Evolutionary conservation across 352 stramenopile genomes (phyloP), one percentile per base, ranked within the genome.

Genomic region (Porosira glacialis): DNA sequence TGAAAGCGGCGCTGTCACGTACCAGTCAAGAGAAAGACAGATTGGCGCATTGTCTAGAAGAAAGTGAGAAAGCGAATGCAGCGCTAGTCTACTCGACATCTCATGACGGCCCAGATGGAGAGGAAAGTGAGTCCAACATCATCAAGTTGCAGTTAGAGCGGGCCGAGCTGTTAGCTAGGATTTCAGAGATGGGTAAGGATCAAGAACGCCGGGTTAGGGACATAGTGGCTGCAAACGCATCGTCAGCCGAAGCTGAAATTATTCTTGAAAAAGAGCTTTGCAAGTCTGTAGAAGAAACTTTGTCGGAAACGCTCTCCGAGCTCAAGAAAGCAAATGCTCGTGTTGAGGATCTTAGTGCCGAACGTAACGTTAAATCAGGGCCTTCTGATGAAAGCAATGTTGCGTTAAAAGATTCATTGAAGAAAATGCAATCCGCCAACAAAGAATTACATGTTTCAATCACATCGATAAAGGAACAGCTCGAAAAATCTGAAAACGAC

Each of bases 201-300:
- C 53, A 59, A n/a, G 81, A 89, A 67, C 70, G 80, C 26, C 69
- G 81, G 24, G 65, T 89, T 8, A 73, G 72, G 51, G 81, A 88
- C 52, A 58, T 74, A 27, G 51, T 87, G 26, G 75, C 76, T 33
- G 80, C 81, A 35, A 65, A 81, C 52, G 64, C 60, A 10, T 83
- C 84, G 3, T 75, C 70, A 19, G 59, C 68, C 17, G 84, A 90
- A 76, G 65, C 78, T 11, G 84, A 90, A 27, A 56, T 86, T 3
- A 87, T 89, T 64, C 31, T 89, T 10, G 81, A 89, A 74, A 79
- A 81, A 49, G 76, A 89, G 61, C 58, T 75, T 33, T 75, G 81
- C 24, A 33, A 81, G 31, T 70, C 66, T 50, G 70, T 82, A 27
- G 84, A 91, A 66, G 55, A 55, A 26, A 68, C 67, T 21, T 51